Conservation (phyloP, 176 grass and related monocot species). For the Avena insularis region DNA sequence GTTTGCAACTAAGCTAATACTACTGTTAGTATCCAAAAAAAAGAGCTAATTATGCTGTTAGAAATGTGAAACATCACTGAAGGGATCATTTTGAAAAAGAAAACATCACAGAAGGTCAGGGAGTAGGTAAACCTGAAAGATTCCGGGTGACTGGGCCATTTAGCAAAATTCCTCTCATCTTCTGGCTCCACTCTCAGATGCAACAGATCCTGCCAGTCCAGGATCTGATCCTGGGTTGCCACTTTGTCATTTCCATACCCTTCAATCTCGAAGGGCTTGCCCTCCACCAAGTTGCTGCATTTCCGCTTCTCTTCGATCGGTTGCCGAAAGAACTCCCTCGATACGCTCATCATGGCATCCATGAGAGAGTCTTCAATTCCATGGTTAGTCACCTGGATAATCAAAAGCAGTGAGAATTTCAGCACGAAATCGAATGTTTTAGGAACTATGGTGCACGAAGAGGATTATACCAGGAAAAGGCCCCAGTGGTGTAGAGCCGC, state of each 20-base stretch:
- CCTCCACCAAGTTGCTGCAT: neutral
- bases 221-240: neutral
- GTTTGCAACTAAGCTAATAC: no score
- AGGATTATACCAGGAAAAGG: constrained; percentile 41
- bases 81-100: no score
- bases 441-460: neutral
- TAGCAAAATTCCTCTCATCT: neutral
- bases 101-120: neutral
- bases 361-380: constrained; percentile 6
- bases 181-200: constrained; percentile 16
- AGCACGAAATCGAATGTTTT: neutral
- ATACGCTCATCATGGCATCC: neutral
- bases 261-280: neutral
- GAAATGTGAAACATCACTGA: no score
- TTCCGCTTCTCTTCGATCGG: neutral
- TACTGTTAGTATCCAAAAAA: no score
- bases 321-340: neutral
- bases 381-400: neutral
- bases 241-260: constrained; percentile 8
- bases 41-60: no score
- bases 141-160: constrained; percentile 14
- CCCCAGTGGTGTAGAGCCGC: constrained; percentile 56
- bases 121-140: constrained; percentile 26
- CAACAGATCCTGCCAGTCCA: constrained; percentile 7
- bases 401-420: neutral